Base-by-base conservation (phyloP, 2,329 filamentous ascomycete species). In the Aspergillus caelatus region DNA sequence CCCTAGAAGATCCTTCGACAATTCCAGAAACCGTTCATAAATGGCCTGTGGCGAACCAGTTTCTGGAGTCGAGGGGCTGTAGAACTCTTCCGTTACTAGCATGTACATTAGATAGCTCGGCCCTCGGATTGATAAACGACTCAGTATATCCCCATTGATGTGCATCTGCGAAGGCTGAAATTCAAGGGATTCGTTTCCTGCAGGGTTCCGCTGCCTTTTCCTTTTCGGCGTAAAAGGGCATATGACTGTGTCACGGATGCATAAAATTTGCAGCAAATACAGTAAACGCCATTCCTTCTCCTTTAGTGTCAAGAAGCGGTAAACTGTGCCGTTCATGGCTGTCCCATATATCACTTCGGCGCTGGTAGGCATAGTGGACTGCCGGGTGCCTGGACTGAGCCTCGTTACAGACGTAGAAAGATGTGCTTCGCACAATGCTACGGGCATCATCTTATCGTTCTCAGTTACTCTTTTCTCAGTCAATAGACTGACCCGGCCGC, bases 231-330 rank as follows among this genome's bases (percentile, higher is more conserved):
- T 75, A 64, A 85, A 86, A 3, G 86, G 84, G 62, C 82, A 87
- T 14, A 88, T 75, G 4, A 72, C 67, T 8, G 75, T 71, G 30
- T 83, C 84, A 30, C 77, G 75, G 54, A 83, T 75, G 32, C 86
- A 88, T 55, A 96, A 74, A 63, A 90, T 89, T 71, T 96, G 89
- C 1, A 97, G 74, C 66, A 94, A 88, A 62, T 85, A 84, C 6
- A 98, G 82, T 4, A 96, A 81, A 8, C 84, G 83, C 86, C 90
- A 91, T 9, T 89, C 84, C 2, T 85, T 77, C 21, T 84, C 71
- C 11, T 83, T 80, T 0, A 98, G 78, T 16, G 94, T 78, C 1
- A 85, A 85, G 69, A 97, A 90, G 61, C 90, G 86, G 65, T 87
- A 86, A 28, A 94, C 71, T 0, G 89, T 87, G 1, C 92, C 92